A percentile compares a stretch with the other conserved stretches of the same genome.
phyloP scores from a whole-genome alignment of 2,329 filamentous ascomycete genomes.

The Colletotrichum camelliae region DNA sequence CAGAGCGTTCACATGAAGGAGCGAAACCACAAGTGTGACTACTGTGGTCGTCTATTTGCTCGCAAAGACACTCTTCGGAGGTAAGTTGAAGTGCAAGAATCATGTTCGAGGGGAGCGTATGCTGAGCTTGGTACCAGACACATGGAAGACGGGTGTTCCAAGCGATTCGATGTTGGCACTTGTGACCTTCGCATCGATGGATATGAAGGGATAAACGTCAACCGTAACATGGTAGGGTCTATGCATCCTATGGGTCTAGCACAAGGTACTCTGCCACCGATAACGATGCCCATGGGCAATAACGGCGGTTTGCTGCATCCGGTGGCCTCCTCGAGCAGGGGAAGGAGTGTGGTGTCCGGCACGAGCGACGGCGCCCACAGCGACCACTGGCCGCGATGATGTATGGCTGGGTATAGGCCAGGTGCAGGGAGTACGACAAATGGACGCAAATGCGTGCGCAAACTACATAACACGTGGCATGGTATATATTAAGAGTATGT shows the following conservation, averaged over 20 bases:
- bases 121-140: constrained; percentile 57
- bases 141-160: constrained; percentile 78
- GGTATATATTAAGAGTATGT: neutral
- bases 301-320: constrained; percentile 2
- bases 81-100: constrained; percentile 47
- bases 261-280: constrained; percentile 8
- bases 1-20: constrained; percentile 77
- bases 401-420: neutral
- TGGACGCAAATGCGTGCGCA: neutral
- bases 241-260: neutral
- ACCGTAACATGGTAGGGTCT: constrained; percentile 18
- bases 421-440: neutral
- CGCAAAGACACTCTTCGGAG: constrained; percentile 84
- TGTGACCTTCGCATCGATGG: constrained; percentile 48
- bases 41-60: constrained; percentile 75
- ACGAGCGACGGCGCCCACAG: neutral
- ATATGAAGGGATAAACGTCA: constrained; percentile 26
- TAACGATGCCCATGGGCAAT: neutral
- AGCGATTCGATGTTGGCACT: constrained; percentile 64
- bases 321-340: neutral
- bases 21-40: constrained; percentile 72
- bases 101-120: neutral
- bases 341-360: neutral
- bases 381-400: constrained; percentile 12
- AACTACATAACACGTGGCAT: neutral